Evolutionary conservation across 108 stramenopile species (phyloP).

Genomic region (Chaetoceros muelleri): DNA sequence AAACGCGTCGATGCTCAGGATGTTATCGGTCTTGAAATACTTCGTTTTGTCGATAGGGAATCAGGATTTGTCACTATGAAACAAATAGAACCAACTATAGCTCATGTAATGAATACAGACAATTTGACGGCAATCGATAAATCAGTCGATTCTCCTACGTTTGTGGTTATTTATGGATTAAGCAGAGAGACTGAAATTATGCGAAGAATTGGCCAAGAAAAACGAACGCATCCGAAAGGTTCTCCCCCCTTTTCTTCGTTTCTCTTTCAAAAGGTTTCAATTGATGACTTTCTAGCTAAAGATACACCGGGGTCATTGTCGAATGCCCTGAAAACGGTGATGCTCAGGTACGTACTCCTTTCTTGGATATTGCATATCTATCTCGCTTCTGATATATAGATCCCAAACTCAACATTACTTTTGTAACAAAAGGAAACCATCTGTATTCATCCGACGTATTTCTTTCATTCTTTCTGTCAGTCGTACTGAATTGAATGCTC

Average conservation of each 20-base stretch:
- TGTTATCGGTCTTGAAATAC: background rate
- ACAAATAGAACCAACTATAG: conserved; percentile 9
- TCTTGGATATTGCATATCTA: conserved; percentile 26
- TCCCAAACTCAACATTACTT: conserved; percentile 8
- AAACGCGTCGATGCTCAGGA: conserved; percentile 8
- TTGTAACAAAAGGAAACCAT: conserved; percentile 14
- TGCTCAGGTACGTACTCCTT: conserved; percentile 8
- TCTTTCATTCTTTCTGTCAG: conserved; percentile 38
- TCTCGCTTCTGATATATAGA: conserved; percentile 18
- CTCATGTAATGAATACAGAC: conserved; percentile 14
- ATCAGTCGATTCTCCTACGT: conserved; percentile 1
- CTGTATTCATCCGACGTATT: conserved; percentile 26
- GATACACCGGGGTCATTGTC: background rate
- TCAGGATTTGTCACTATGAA: conserved; percentile 11
- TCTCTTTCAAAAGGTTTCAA: background rate
- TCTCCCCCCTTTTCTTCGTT: background rate
- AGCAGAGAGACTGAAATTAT: background rate
- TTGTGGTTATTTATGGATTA: background rate
- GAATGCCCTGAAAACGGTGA: background rate
- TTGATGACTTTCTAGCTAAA: background rate
- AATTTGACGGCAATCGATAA: conserved; percentile 8
- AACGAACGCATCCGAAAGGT: background rate
- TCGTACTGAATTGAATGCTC: conserved; percentile 20
- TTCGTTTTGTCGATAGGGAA: background rate
- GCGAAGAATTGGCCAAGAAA: background rate